Evolutionary conservation across 352 stramenopile genomes (phyloP), one percentile per base, ranked within the genome.

Genomic region (Albugo laibachii): DNA sequence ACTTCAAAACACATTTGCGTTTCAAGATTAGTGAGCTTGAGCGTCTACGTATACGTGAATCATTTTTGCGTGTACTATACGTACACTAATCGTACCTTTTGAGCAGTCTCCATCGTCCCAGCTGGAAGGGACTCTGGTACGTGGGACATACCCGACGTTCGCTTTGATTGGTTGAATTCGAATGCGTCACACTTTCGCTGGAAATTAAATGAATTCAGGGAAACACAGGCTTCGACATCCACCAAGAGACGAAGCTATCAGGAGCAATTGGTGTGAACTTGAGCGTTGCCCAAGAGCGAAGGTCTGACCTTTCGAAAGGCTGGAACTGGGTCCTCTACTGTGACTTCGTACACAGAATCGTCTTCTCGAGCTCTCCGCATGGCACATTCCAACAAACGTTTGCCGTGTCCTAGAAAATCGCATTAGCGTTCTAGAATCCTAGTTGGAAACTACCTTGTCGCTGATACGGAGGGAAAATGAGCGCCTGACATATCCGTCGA

Each of bases 1-100:
- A 71, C 48, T 51, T 88, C 78, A 57, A 86, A 91, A 57, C 77
- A 86, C 2, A 58, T 75, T 47, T 84, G 74, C 31, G 86, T 65
- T 57, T 91, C 73, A 38, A 66, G 66, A 14, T 78, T 64, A 36
- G 74, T 91, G 31, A 91, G 47, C 53, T 91, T 91, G 37, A 91
- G 66, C 36, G 52, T 61, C 66, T 80, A 21, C 38, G 42, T 15
- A 38, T 14, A n/a, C 27, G 34, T 34, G 16, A 51, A 31, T 31
- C 24, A 31, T 31, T 31, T 31, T 31, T 31, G 24, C 8, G 24
- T 31, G 24, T 24, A 19, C 39, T 31, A 48, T 36, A 2, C 16
- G 11, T 31, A 18, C 12, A 13, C n/a, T 47, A 10, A 8, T 13
- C 5, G 36, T 35, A 80, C 65, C 55, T 75, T 46, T 43, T 91